Base-by-base conservation (phyloP, 129 eudicot species). In the Erigeron canadensis region DNA sequence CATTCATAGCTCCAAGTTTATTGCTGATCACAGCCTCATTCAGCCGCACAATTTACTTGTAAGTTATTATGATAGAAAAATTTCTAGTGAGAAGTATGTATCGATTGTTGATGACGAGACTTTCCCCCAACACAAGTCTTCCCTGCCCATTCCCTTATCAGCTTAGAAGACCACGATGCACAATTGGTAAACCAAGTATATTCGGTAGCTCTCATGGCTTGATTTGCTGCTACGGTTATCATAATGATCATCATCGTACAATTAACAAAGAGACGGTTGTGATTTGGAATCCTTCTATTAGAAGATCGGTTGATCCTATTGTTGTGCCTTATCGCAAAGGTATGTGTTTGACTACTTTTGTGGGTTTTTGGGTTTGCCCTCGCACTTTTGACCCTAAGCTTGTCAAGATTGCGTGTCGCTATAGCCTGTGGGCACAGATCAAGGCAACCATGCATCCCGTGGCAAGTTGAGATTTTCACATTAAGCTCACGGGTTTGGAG, bases 21-120 rank as follows among this genome's bases (percentile, higher is more conserved):
- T 50, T 8, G 6, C 19, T 50, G 56, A 11, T 50, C 16, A 50
- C 56, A 50, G 7, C 56, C 56, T 13, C 21, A 50, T 18, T 50
- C 56, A n/a, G 19, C 56, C 56, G 18, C 56, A 5, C 15, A 8
- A 18, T 13, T 13, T 50, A 50, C 16, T 50, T 18, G 19, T 50
- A 50, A 8, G 57, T 4, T n/a, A 51, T 11, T 0, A 5, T 51
- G 22, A 16, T 19, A 15, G 3, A 1, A 18, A 50, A 13, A n/a
- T 10, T 13, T 13, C 15, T 7, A 9, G n/a, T 18, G 11, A 50
- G 56, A 50, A 50, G 16, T n/a, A 50, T 50, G 16, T 50, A 13
- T 50, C 56, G n/a, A 7, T 50, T 50, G 56, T n/a, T 50, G 56
- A 50, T 50, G 56, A 50, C 21, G 21, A 51, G n/a, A 51, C 57